A percentile compares a stretch with the other conserved stretches of the same genome.
These are phyloP conservation scores for Cucurbita maxima DNA, from an alignment of 306 rosid species.

Conservation along the genomic window DNA sequence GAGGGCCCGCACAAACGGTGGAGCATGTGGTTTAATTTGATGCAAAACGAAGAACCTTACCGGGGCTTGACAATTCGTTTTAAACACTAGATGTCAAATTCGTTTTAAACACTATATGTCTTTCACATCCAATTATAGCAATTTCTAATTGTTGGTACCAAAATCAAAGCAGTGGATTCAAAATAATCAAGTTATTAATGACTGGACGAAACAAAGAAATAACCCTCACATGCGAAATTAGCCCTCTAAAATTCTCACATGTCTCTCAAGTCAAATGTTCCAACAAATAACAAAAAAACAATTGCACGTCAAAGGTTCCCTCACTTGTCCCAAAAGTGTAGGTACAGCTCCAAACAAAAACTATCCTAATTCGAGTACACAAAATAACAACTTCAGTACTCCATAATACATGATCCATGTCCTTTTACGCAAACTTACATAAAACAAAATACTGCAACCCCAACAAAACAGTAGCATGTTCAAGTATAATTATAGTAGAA, in stretches of 20 bases:
- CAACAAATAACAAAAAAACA: neutral
- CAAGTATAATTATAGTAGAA: neutral
- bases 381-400: neutral
- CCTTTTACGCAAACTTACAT: neutral
- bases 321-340: neutral
- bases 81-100: no score
- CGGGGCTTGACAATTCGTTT: no score
- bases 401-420: neutral
- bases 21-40: no score
- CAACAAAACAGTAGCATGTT: neutral
- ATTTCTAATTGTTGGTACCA: no score
- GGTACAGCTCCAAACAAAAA: neutral
- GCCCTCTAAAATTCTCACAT: neutral
- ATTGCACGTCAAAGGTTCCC: neutral
- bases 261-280: neutral
- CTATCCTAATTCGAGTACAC: neutral
- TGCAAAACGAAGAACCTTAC: no score
- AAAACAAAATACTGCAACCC: neutral
- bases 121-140: no score
- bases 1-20: no score
- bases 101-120: no score
- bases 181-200: no score
- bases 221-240: no score
- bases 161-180: no score
- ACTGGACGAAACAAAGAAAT: no score